A percentile compares a stretch with the other conserved stretches of the same genome.
These are phyloP conservation scores for Dictyostelium capitatum DNA, from an alignment of 78 protist genomes.

Conservation along the genomic window DNA sequence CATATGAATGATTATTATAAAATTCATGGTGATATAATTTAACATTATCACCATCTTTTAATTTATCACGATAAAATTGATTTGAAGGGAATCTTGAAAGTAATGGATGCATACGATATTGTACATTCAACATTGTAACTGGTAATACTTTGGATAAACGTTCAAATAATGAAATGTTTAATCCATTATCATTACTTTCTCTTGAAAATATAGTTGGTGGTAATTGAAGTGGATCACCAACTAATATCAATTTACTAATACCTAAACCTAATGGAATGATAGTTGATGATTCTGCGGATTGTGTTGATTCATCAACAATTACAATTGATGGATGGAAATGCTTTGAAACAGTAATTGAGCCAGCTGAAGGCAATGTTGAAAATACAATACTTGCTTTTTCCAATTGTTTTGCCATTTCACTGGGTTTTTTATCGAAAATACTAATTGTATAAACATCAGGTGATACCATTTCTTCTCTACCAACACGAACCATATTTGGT, in stretches of 20 bases:
- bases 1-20: too few species aligned
- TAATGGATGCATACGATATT: slow-evolving; percentile 92
- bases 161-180: slow-evolving; percentile 6
- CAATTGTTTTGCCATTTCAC: neutral
- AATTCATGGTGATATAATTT: too few species aligned
- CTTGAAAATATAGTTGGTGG: slow-evolving; percentile 27
- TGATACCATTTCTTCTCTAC: slow-evolving; percentile 22
- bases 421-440: neutral
- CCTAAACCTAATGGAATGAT: slow-evolving; percentile 71
- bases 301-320: slow-evolving; percentile 92
- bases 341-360: neutral
- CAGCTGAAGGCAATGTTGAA: slow-evolving; percentile 78
- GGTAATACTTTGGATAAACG: slow-evolving; percentile 13
- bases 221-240: slow-evolving; percentile 38
- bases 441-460: slow-evolving; percentile 27
- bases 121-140: slow-evolving; percentile 58
- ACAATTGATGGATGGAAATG: slow-evolving; percentile 19
- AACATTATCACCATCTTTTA: slow-evolving; percentile 61
- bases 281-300: slow-evolving; percentile 83
- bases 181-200: neutral
- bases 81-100: slow-evolving; percentile 85
- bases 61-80: slow-evolving; percentile 75
- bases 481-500: slow-evolving; percentile 68
- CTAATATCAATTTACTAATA: neutral
- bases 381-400: slow-evolving; percentile 32